phyloP scores from a whole-genome alignment of 768 basidiomycete species.

The Lyophyllum atratum region DNA sequence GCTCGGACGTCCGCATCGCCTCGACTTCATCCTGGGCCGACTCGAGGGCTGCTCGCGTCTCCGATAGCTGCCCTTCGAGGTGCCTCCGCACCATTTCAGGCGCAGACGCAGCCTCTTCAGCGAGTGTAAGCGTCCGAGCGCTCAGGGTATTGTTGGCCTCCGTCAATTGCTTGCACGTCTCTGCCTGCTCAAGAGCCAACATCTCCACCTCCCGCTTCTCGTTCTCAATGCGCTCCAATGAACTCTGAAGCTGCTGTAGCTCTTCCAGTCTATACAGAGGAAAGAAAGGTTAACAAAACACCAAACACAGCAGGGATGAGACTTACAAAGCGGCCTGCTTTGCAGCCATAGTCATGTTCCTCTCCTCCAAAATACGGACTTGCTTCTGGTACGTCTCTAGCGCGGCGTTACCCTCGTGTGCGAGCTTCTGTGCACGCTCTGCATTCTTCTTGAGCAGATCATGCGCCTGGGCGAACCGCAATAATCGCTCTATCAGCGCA shows the following conservation, averaged over 20 bases:
- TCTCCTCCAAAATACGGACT: constrained; percentile 76
- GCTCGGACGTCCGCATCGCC: constrained; percentile 68
- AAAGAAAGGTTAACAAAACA: constrained; percentile 8
- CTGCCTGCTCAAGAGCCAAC: constrained; percentile 70
- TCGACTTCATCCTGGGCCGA: constrained; percentile 70
- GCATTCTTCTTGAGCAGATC: constrained; percentile 92
- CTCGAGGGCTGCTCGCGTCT: constrained; percentile 60
- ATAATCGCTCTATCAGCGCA: constrained; percentile 78
- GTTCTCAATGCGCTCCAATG: constrained; percentile 55
- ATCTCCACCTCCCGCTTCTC: constrained; percentile 75
- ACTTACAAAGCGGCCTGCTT: constrained; percentile 62
- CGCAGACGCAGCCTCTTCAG: constrained; percentile 64
- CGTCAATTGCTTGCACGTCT: constrained; percentile 69
- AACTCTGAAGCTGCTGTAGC: constrained; percentile 56
- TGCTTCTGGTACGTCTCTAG: constrained; percentile 93
- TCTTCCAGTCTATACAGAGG: constrained; percentile 60
- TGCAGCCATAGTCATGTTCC: constrained; percentile 53
- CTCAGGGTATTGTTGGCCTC: constrained; percentile 81
- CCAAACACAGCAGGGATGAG: background rate
- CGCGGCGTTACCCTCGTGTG: constrained; percentile 76
- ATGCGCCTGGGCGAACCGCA: constrained; percentile 86
- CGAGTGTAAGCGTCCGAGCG: constrained; percentile 67
- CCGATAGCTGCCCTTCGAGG: constrained; percentile 64
- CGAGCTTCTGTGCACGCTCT: constrained; percentile 87
- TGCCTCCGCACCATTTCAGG: constrained; percentile 62